Base-by-base conservation (phyloP, 495 filamentous ascomycete genomes). In the Hyaloscypha variabilis region DNA sequence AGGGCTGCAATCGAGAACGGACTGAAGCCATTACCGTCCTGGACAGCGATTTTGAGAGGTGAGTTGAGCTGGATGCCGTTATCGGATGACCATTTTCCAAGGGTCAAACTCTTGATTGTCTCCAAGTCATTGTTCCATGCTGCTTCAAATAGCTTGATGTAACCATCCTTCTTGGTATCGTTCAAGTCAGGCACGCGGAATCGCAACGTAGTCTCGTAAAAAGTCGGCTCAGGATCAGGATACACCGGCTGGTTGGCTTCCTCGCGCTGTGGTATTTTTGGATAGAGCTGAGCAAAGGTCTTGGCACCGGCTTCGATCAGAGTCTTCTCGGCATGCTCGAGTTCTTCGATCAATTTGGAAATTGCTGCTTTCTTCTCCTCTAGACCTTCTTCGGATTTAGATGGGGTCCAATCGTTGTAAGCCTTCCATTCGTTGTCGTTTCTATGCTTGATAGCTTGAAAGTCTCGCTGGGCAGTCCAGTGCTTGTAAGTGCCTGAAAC, bases 1-100 rank as follows among this genome's bases (percentile, higher is more conserved):
- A 86, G 69, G 25, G 92, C 77, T 1, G 90, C 86, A 46, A 94
- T 77, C 3, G 82, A 82, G 65, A 94, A 89, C 0, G 90, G 86
- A 1, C 78, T 79, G 31, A 80, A 76, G 1, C 73, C 66, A 36
- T 73, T 65, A 0, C 54, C 26, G 67, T 90, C 89, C 2, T 67
- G 55, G 1, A 86, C 79, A 0, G 89, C 83, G 51, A 94, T 84
- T 67, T 86, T 78, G 6, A 91, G 77, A 0, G 90, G 88, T 1
- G 74, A 65, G 46, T 85, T 75, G 30, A 82, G 72, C 29, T 74
- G 77, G 74, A 78, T 83, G 81, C 36, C 73, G 66, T 59, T 70
- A 68, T 64, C 75, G 77, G 26, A 62, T 1, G 29, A 21, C 63
- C 80, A 85, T 26, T 78, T 69, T 19, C 71, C 70, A 23, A 83